Evolutionary conservation across 768 basidiomycete species (phyloP), one percentile per base, ranked within the genome.

Genomic region (Phaeotremella fagi): DNA sequence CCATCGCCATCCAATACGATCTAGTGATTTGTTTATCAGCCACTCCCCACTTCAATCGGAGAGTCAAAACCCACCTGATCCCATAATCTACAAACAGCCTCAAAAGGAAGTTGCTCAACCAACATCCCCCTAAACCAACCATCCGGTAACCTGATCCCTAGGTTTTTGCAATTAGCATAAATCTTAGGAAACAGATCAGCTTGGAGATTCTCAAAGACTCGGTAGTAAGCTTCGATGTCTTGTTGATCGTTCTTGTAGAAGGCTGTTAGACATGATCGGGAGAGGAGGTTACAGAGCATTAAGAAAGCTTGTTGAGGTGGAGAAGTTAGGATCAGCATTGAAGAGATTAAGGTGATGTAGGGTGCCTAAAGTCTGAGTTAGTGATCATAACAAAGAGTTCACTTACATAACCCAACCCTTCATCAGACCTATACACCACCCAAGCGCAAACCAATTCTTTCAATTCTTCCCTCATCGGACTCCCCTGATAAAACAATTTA

Each of bases 121-220:
- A 74, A 58, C 57, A 74, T 28, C 23, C 64, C 63, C 45, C 68
- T 60, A 42, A 74, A 74, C 44, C 65, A 74, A 24, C 68, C 60
- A 47, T 72, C 63, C 3, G 72, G 72, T 16, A 74, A 46, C 23
- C 65, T 57, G 24, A 72, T 45, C 11, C 70, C 72, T 3, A 72
- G 52, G 53, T 69, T 67, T 51, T 70, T 72, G 45, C 68, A 71
- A 52, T 74, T 74, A 12, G 72, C 70, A 45, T 63, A 74, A 31
- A 74, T 72, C 44, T 66, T 70, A 0, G 72, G 72, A 45, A 68
- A 74, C 2, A 48, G 48, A 48, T 74, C 72, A 22, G 68, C 68
- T 45, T 74, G 68, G 2, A 74, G 62, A 29, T 70, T 72, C 45
- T 74, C 72, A 27, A 74, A 66, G 3, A 72, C 72, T 37, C 72